Percentiles rank a stretch among this genome's conserved stretches.
These are phyloP conservation scores for Penicillium coprophilum DNA, from an alignment of 495 filamentous ascomycete genomes.

Conservation along the genomic window DNA sequence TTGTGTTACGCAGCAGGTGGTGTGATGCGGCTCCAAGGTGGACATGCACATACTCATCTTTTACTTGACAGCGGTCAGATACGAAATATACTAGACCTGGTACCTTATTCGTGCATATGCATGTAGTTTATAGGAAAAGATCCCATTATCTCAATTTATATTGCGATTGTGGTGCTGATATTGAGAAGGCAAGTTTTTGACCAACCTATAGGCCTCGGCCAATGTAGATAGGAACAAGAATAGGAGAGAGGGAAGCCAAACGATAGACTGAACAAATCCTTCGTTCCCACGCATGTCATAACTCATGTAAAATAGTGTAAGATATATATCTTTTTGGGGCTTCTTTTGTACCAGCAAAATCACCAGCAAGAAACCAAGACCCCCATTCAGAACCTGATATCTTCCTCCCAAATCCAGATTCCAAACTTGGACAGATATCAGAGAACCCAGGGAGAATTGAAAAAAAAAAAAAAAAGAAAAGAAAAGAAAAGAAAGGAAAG, in stretches of 20 bases:
- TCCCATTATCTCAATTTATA: too few relatives aligned
- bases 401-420: not conserved
- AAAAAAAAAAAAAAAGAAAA: conserved; percentile 3
- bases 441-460: not conserved
- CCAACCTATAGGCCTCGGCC: not conserved
- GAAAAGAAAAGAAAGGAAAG: not conserved
- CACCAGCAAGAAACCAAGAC: not conserved
- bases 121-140: not conserved
- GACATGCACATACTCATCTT: conserved; percentile 1
- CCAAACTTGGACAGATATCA: not conserved
- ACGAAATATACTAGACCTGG: too few relatives aligned
- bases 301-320: conserved; percentile 13
- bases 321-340: conserved; percentile 14
- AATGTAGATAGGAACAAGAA: not conserved
- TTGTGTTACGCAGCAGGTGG: conserved; percentile 38
- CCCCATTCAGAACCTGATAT: not conserved
- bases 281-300: not conserved
- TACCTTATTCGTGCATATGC: not conserved
- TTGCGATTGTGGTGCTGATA: not conserved
- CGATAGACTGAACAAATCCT: not conserved
- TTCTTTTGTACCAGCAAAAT: conserved; percentile 11
- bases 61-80: not conserved
- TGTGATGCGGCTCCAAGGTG: conserved; percentile 13
- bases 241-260: not conserved
- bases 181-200: not conserved